Evolutionary conservation across 2,329 filamentous ascomycete genomes (phyloP), one percentile per base, ranked within the genome.

Genomic region (Claviceps sp.): DNA sequence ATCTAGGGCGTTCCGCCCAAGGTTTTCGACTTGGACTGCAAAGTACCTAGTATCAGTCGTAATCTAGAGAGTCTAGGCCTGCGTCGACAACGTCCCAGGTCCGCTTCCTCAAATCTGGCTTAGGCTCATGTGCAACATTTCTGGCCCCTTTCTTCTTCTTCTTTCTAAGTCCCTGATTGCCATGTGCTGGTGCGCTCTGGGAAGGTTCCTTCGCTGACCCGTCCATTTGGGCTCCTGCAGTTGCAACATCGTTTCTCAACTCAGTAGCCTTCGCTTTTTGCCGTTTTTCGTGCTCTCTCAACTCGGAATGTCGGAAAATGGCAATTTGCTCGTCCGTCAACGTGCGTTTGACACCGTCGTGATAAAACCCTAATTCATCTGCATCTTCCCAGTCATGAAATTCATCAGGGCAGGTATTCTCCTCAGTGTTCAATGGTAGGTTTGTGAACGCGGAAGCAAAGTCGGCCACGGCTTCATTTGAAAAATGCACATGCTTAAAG

Each of bases 271-370:
- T 62, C 17, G 61, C 65, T 53, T 65, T 67, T 49, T 68, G 64
- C 54, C 75, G 71, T 56, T 80, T 79, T 26, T 87, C 71, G 41
- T 95, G 71, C 13, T 79, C 69, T 62, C 93, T 83, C 22, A 95
- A 77, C 66, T 97, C 91, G 2, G 87, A 91, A 63, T 94, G 88
- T 55, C 90, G 78, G 65, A 96, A 96, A 55, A 95, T 91, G 50
- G 81, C 80, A 59, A 96, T 88, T 70, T 96, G 87, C 59, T 89
- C 87, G 62, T 96, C 87, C 10, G 90, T 96, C 60, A 97, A 73
- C 17, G 89, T 95, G 42, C 91, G 84, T 64, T 93, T 93, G 55
- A 82, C 80, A 3, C 91, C 90, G 62, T 97, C 90, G 1, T 78
- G 68, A 59, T 97, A 97, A 66, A 88, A 91, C 17, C 89, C 91